A percentile compares a stretch with the other conserved stretches of the same genome.
Evolutionary conservation across 257 asterid genomes (phyloP).

Genomic region (Avicennia marina): DNA sequence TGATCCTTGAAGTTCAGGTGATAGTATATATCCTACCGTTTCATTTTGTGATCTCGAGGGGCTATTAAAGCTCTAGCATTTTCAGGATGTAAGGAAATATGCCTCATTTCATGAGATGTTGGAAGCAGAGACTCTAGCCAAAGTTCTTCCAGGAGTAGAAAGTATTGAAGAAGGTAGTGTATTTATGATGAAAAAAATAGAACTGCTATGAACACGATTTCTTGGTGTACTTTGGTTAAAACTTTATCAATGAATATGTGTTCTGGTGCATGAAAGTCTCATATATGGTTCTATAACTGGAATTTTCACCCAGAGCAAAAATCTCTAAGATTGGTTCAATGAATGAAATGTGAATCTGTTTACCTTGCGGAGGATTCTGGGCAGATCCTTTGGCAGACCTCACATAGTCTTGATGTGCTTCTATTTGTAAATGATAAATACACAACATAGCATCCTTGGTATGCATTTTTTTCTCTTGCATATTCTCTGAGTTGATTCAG

Average conservation of each 20-base stretch:
- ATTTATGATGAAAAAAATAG: too few relatives aligned
- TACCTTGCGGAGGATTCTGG: too few relatives aligned
- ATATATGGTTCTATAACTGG: not conserved
- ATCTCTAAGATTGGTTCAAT: not conserved
- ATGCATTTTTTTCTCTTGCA: too few relatives aligned
- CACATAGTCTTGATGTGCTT: too few relatives aligned
- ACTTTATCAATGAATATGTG: not conserved
- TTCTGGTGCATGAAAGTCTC: not conserved
- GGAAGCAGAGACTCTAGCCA: slow-evolving; percentile 54
- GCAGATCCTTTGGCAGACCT: too few relatives aligned
- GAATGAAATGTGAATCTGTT: too few relatives aligned
- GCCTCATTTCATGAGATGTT: slow-evolving; percentile 79
- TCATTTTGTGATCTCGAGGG: slow-evolving; percentile 5
- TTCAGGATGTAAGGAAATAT: slow-evolving; percentile 63
- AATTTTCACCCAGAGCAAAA: not conserved
- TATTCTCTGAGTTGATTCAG: too few relatives aligned
- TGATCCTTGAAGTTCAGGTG: slow-evolving; percentile 82
- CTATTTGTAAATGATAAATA: too few relatives aligned
- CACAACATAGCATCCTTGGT: too few relatives aligned
- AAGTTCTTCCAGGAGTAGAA: slow-evolving; percentile 77
- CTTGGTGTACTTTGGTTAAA: too few relatives aligned
- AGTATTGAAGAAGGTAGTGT: slow-evolving; percentile 70
- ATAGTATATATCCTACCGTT: slow-evolving; percentile 23
- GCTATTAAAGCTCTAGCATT: slow-evolving; percentile 16
- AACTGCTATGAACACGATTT: too few relatives aligned